Conservation (phyloP, 352 stramenopile species). For the Globisporangium acanthophoron region DNA sequence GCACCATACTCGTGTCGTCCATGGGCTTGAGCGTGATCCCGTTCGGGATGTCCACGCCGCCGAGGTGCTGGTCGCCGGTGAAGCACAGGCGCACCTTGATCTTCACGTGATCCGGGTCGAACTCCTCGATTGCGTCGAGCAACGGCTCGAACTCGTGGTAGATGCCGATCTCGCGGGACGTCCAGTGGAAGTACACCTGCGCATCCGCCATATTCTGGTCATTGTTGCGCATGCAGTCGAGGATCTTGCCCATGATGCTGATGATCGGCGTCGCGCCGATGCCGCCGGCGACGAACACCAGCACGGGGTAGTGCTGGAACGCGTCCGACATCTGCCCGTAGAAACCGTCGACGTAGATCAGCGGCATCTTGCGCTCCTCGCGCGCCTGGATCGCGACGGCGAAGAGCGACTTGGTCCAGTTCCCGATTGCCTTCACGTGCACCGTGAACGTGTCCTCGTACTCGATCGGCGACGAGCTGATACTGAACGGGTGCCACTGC, state of each 20-base stretch:
- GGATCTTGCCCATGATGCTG: constrained; percentile 83
- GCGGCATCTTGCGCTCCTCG: constrained; percentile 71
- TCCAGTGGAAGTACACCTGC: constrained; percentile 84
- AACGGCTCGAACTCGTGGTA: constrained; percentile 84
- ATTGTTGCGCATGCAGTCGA: constrained; percentile 74
- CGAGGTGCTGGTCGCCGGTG: constrained; percentile 75
- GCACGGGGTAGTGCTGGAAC: constrained; percentile 75
- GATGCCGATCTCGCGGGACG: constrained; percentile 75
- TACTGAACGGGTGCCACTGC: constrained; percentile 85
- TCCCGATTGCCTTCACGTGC: constrained; percentile 72
- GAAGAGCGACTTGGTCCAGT: constrained; percentile 74
- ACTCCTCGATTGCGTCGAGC: constrained; percentile 71
- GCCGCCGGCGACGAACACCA: constrained; percentile 77
- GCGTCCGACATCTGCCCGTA: constrained; percentile 83
- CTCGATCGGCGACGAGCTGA: constrained; percentile 79
- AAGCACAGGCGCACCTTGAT: constrained; percentile 77
- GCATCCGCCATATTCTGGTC: constrained; percentile 64
- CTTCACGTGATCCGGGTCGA: constrained; percentile 54
- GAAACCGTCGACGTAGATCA: constrained; percentile 81
- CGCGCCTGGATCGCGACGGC: constrained; percentile 68
- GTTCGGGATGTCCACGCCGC: constrained; percentile 64
- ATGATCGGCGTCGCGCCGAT: constrained; percentile 89
- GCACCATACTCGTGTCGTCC: constrained; percentile 76
- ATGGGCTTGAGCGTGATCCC: constrained; percentile 74
- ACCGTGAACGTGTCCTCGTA: constrained; percentile 84